These are phyloP conservation scores for Jamesozyma rosinii DNA, from an alignment of 805 yeast genomes.

Conservation along the genomic window DNA sequence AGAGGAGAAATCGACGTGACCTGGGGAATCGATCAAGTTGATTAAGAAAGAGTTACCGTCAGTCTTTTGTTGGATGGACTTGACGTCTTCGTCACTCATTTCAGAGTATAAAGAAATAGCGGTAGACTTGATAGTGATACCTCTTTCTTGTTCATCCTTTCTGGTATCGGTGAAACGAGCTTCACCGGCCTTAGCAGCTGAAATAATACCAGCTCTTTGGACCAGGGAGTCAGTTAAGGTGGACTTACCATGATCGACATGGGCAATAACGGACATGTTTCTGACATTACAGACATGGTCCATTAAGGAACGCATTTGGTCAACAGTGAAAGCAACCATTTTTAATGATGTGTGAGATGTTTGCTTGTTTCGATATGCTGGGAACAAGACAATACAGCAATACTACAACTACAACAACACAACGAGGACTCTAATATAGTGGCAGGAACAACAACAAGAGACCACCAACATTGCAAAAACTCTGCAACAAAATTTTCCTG, in stretches of 20 bases:
- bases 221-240: constrained; percentile 98
- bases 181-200: constrained; percentile 99
- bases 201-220: constrained; percentile 98
- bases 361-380: neutral
- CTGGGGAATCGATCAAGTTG: constrained; percentile 99
- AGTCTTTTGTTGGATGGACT: constrained; percentile 78
- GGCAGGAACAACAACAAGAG: no score
- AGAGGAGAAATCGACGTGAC: constrained; percentile 65
- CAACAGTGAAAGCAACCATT: constrained; percentile 49
- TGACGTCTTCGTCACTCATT: constrained; percentile 70
- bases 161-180: constrained; percentile 99
- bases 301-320: constrained; percentile 97
- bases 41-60: constrained; percentile 91
- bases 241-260: constrained; percentile 99
- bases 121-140: constrained; percentile 98
- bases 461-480: no score
- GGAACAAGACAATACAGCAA: no score
- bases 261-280: constrained; percentile 99
- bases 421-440: no score
- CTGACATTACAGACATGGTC: constrained; percentile 99
- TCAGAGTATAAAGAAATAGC: constrained; percentile 94
- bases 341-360: constrained; percentile 5
- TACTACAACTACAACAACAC: no score
- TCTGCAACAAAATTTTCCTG: no score
- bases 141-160: constrained; percentile 44